Base-by-base conservation (phyloP, 164 flowering plant species). In the Stephania cephalantha region DNA sequence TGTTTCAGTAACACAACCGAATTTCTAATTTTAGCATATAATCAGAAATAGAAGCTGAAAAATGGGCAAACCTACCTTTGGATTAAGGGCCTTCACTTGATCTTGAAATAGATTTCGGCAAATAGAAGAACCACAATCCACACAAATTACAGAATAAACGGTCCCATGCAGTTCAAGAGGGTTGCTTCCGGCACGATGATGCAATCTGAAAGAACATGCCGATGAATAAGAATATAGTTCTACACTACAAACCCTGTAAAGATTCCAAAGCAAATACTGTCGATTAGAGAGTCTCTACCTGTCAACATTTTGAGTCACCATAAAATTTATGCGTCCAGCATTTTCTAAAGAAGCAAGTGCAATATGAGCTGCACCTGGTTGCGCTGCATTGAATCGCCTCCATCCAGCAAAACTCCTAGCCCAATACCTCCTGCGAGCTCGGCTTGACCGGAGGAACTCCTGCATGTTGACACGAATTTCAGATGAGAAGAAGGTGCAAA, bases 321-420 rank as follows among this genome's bases (percentile, higher is more conserved):
- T 88, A 79, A 86, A 90, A 78, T 83, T 80, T 85, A 95, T 81
- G 70, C 88, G 86, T 20, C 93, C 88, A 52, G 84, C 88, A 74
- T 86, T 92, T 82, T 95, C 99, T 44, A 95, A 83, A 74, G 97
- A 85, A 76, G 99, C 90, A 73, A 95, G 84, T 76, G 99, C 90
- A 69, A 75, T 52, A 85, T 95, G 95, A 70, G 91, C 90, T 25
- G 98, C 67, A 80, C 95, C 81, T 50, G 98, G 99, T 78, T 91
- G 87, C 76, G 95, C 89, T 46, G 87, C 89, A 63, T 80, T 87
- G 75, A 93, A 95, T 50, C 85, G 82, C 79, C 92, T 89, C 97
- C 99, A 95, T 77, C 99, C 99, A 85, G 98, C 99, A 88, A 82
- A 95, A 84, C 99, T 95, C 85, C 99, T 88, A 29, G 99, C 96